A percentile compares a stretch with the other conserved stretches of the same genome.
Conservation (phyloP, 2,329 filamentous ascomycete species). For the Pestalotiopsis sp. region DNA sequence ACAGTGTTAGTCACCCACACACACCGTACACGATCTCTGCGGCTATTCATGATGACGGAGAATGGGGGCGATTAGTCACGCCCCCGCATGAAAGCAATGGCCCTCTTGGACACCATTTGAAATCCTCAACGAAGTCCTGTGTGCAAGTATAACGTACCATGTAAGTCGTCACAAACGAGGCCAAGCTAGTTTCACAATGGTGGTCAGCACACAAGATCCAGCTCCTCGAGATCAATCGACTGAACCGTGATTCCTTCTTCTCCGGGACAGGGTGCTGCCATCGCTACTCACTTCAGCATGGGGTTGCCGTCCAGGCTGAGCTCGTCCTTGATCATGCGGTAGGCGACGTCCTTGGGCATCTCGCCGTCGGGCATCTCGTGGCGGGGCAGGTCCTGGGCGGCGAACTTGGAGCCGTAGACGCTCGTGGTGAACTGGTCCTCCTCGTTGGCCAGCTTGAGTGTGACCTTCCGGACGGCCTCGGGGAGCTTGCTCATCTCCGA, state of each 20-base stretch:
- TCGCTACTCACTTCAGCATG: slow-evolving; percentile 67
- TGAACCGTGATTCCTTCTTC: background rate
- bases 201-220: slow-evolving; percentile 1
- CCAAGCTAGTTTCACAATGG: slow-evolving; percentile 57
- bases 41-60: background rate
- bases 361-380: slow-evolving; percentile 85
- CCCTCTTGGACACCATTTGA: too few relatives aligned
- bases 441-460: slow-evolving; percentile 49
- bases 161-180: slow-evolving; percentile 93
- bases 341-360: slow-evolving; percentile 92
- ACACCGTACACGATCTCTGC: slow-evolving; percentile 11
- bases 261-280: background rate
- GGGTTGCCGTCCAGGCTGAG: slow-evolving; percentile 89
- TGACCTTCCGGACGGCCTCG: slow-evolving; percentile 40
- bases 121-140: background rate
- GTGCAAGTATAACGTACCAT: slow-evolving; percentile 60
- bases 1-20: slow-evolving; percentile 39
- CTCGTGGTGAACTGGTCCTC: slow-evolving; percentile 68
- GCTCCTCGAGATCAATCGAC: slow-evolving; percentile 1
- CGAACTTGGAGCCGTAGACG: slow-evolving; percentile 87
- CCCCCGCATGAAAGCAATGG: background rate
- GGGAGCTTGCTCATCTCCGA: slow-evolving; percentile 27
- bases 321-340: slow-evolving; percentile 95
- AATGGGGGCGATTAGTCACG: background rate
- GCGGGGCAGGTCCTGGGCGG: slow-evolving; percentile 75